A percentile compares a stretch with the other conserved stretches of the same genome.
phyloP scores from a whole-genome alignment of 2,329 filamentous ascomycete genomes.

The Amauroascus niger region DNA sequence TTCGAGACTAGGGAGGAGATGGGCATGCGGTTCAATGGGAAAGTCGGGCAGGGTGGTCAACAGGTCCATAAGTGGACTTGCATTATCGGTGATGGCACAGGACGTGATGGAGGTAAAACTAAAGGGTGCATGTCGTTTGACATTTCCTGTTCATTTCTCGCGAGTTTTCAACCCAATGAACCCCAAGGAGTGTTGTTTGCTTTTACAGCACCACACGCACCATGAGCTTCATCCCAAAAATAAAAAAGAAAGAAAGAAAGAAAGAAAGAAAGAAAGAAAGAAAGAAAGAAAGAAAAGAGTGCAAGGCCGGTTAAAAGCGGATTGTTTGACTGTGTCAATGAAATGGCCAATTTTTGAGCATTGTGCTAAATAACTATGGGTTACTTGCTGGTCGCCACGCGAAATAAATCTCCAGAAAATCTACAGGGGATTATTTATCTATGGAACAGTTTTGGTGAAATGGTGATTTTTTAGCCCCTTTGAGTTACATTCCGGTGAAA shows the following conservation, averaged over 20 bases:
- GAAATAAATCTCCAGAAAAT: background rate
- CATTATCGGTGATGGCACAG: background rate
- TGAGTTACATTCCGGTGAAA: background rate
- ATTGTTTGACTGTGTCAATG: background rate
- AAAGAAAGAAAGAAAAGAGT: no score
- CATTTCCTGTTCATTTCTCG: no score
- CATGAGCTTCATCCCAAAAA: no score
- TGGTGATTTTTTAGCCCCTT: background rate
- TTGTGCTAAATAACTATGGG: no score
- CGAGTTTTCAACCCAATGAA: no score
- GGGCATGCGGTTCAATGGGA: constrained; percentile 57
- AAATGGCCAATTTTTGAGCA: no score
- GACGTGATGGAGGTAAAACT: no score
- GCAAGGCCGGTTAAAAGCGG: background rate
- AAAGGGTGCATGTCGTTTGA: no score
- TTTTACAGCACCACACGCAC: no score
- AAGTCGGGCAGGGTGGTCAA: constrained; percentile 73
- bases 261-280: no score
- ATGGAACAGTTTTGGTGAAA: background rate
- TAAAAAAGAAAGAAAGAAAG: no score
- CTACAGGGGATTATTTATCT: background rate
- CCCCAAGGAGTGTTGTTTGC: no score
- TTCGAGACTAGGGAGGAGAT: constrained; percentile 72
- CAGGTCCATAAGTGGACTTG: constrained; percentile 51
- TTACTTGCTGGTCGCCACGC: background rate